Conservation (phyloP, 2,329 filamentous ascomycete genomes). For the Chaetomiaceae sp. region DNA sequence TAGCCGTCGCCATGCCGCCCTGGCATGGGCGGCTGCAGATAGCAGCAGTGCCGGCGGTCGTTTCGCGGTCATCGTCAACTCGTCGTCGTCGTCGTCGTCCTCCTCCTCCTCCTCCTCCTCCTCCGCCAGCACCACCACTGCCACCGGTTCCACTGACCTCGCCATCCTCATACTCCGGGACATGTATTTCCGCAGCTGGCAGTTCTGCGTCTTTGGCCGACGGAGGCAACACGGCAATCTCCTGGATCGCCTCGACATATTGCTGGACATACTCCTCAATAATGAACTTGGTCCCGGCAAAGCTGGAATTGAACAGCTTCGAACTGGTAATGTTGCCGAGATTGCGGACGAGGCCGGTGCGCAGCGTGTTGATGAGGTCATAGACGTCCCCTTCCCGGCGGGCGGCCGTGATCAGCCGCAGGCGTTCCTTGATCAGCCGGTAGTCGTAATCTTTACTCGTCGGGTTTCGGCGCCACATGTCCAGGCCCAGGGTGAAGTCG, state of each 20-base stretch:
- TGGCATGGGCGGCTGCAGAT: not conserved
- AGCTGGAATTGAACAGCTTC: conserved; percentile 77
- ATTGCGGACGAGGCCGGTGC: conserved; percentile 76
- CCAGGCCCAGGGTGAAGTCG: conserved; percentile 75
- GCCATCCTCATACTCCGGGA: conserved; percentile 8
- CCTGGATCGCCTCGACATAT: conserved; percentile 74
- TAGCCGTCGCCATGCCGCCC: conserved; percentile 3
- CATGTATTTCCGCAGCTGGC: not conserved
- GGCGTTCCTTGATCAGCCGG: conserved; percentile 72
- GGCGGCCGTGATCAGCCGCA: conserved; percentile 63
- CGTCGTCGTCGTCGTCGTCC: not conserved
- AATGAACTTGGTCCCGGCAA: conserved; percentile 81
- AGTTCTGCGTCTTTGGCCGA: conserved; percentile 35
- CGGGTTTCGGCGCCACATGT: conserved; percentile 80
- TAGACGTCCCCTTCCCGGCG: conserved; percentile 69
- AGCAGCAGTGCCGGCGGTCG: not conserved
- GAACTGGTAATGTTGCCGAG: conserved; percentile 85
- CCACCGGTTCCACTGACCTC: not conserved
- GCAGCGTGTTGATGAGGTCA: conserved; percentile 71
- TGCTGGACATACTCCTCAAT: conserved; percentile 89
- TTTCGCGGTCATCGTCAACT: too few relatives aligned
- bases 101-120: too few relatives aligned
- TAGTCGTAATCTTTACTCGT: conserved; percentile 82
- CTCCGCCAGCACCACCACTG: not conserved
- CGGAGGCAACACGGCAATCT: conserved; percentile 65